Conservation (phyloP, 148 eudicot genomes). For the Nepenthes gracilis region DNA sequence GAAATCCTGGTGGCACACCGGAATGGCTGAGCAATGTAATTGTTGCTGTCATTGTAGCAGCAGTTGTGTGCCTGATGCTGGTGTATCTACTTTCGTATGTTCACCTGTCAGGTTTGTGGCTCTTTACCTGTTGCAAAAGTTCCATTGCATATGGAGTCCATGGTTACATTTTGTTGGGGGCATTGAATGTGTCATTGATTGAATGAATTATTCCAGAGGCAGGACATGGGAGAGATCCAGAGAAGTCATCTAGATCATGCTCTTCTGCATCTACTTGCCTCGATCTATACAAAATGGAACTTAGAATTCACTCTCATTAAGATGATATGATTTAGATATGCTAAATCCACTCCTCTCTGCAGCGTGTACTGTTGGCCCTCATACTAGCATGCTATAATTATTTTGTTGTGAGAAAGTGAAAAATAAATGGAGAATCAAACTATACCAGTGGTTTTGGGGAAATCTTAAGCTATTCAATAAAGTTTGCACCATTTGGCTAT, state of each 20-base stretch:
- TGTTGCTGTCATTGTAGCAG: constrained; percentile 47
- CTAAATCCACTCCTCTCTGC: too few relatives aligned
- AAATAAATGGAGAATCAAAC: too few relatives aligned
- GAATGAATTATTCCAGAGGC: neutral
- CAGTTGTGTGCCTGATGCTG: constrained; percentile 64
- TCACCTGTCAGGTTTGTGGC: constrained; percentile 74
- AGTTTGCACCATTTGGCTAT: too few relatives aligned
- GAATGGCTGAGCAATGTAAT: constrained; percentile 67
- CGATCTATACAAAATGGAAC: too few relatives aligned
- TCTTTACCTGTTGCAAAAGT: constrained; percentile 10
- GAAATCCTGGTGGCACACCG: constrained; percentile 78
- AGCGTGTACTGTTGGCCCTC: too few relatives aligned
- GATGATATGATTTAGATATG: too few relatives aligned
- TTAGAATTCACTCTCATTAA: too few relatives aligned
- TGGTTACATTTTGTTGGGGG: constrained; percentile 1
- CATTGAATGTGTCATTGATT: neutral
- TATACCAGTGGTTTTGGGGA: too few relatives aligned
- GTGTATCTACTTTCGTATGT: constrained; percentile 86
- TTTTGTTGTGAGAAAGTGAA: too few relatives aligned
- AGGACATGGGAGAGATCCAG: neutral
- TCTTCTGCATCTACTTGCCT: neutral
- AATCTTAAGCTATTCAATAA: too few relatives aligned
- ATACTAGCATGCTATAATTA: too few relatives aligned
- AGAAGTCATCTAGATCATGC: neutral
- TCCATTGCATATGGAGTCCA: neutral